These are phyloP conservation scores for Alternaria postmessia DNA, from an alignment of 2,329 filamentous ascomycete genomes.

Conservation along the genomic window DNA sequence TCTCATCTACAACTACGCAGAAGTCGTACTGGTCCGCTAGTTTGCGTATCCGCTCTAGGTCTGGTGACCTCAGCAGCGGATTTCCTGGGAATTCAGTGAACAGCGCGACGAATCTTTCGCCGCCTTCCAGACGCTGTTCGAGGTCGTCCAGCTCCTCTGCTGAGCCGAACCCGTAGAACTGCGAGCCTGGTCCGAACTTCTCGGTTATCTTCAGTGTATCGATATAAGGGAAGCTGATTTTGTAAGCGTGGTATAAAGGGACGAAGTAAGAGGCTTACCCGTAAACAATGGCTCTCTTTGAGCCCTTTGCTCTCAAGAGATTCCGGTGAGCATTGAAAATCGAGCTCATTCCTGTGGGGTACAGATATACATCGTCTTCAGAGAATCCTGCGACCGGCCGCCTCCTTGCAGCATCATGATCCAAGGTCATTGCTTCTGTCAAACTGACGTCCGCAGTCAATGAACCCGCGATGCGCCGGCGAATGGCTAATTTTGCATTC, in stretches of 20 bases:
- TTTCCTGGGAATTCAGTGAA: conserved; percentile 98
- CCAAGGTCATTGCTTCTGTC: conserved; percentile 63
- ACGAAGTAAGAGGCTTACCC: conserved; percentile 58
- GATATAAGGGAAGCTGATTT: conserved; percentile 81
- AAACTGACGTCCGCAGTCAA: conserved; percentile 76
- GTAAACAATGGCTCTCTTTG: conserved; percentile 83
- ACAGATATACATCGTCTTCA: conserved; percentile 89
- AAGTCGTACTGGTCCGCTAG: conserved; percentile 88
- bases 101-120: conserved; percentile 80
- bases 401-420: conserved; percentile 52
- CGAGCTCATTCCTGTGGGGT: conserved; percentile 90
- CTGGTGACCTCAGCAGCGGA: conserved; percentile 83
- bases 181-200: conserved; percentile 89
- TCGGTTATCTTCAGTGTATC: conserved; percentile 94
- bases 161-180: conserved; percentile 86
- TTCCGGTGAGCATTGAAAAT: conserved; percentile 88
- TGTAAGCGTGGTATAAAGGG: conserved; percentile 7
- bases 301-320: conserved; percentile 69
- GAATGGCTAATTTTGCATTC: conserved; percentile 85
- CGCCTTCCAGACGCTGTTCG: conserved; percentile 72
- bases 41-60: conserved; percentile 79
- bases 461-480: conserved; percentile 86
- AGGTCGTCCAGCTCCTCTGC: conserved; percentile 83
- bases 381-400: conserved; percentile 68
- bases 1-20: conserved; percentile 91